Evolutionary conservation across 2,329 filamentous ascomycete species (phyloP), one percentile per base, ranked within the genome.

Genomic region (Xylariaceae sp.): DNA sequence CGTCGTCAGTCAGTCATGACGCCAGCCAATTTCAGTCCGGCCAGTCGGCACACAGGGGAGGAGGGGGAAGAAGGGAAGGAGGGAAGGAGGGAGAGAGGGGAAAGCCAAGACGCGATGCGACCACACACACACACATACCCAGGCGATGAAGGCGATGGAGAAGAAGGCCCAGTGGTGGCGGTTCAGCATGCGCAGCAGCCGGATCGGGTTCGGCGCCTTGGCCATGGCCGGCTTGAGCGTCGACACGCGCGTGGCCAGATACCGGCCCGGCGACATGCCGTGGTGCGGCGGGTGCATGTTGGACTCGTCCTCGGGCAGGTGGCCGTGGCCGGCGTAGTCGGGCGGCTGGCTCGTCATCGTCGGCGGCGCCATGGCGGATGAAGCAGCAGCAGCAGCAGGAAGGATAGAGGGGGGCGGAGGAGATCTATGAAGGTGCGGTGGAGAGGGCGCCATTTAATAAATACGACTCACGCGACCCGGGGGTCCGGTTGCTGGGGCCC

Each of bases 221-320:
- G 62, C 52, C 64, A 77, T 70, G 2, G 70, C 70, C 23, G 76
- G 76, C 53, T 70, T 75, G 33, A 80, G 64, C 12, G 68, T 64
- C 9, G 64, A 61, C 45, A 79, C 41, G 35, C 76, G 71, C 40
- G 75, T 73, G 5, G 51, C 48, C 11, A 67, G 31, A 51, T 77
- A 78, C 28, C 56, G 50, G 16, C 60, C 48, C 2, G 49, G 42
- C n/a, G 64, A 59, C 68, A 71, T 72, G 59, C 63, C 63, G 44
- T 69, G 60, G 39, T 70, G 59, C 27, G 65, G 63, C 33, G 67
- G 57, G 21, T 59, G 45, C 15, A 52, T 36, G 18, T 56, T 52
- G 37, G 31, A 11, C 18, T 45, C 19, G n/a, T 45, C 42, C 5
- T 45, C 36, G 7, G 28, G n/a, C 15, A 31, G 16, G 17, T 34